Evolutionary conservation across 768 basidiomycete genomes (phyloP).

Genomic region (Leccinum uliginosum): DNA sequence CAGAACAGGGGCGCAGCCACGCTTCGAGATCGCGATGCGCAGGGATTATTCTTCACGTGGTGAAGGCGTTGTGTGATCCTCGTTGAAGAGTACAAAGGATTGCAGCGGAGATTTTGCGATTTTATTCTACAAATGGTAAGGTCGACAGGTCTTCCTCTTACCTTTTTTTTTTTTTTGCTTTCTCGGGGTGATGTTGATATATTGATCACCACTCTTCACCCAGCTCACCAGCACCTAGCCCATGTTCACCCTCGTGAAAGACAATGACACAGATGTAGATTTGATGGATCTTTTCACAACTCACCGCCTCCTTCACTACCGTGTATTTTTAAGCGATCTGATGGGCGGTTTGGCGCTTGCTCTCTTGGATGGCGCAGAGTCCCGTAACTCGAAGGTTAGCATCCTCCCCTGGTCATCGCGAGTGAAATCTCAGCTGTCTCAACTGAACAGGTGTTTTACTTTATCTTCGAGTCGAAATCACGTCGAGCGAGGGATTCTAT

Average conservation of each 20-base stretch:
- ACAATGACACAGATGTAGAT: slow-evolving; percentile 37
- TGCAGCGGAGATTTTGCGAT: slow-evolving; percentile 10
- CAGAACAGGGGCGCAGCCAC: slow-evolving; percentile 6
- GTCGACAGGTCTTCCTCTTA: background rate
- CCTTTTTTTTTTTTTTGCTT: background rate
- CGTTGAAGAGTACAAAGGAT: too few relatives aligned
- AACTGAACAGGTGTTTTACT: slow-evolving; percentile 49
- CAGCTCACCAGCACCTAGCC: slow-evolving; percentile 39
- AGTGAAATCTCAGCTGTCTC: background rate
- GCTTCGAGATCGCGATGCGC: slow-evolving; percentile 2
- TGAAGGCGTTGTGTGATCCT: too few relatives aligned
- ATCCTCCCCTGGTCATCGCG: background rate
- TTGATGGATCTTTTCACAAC: slow-evolving; percentile 10
- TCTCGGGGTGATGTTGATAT: too few relatives aligned
- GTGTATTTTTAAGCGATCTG: slow-evolving; percentile 46
- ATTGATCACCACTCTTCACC: background rate
- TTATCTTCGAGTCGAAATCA: slow-evolving; percentile 47
- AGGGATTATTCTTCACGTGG: too few relatives aligned
- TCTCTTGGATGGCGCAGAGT: slow-evolving; percentile 50
- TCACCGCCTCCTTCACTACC: slow-evolving; percentile 40
- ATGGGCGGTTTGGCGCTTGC: slow-evolving; percentile 47
- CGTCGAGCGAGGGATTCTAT: slow-evolving; percentile 11
- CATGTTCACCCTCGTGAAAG: slow-evolving; percentile 61
- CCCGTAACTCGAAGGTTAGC: slow-evolving; percentile 58
- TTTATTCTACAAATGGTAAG: slow-evolving; percentile 15